Base-by-base conservation (phyloP, 78 protist species). In the Dictyostelium firmibasis region DNA sequence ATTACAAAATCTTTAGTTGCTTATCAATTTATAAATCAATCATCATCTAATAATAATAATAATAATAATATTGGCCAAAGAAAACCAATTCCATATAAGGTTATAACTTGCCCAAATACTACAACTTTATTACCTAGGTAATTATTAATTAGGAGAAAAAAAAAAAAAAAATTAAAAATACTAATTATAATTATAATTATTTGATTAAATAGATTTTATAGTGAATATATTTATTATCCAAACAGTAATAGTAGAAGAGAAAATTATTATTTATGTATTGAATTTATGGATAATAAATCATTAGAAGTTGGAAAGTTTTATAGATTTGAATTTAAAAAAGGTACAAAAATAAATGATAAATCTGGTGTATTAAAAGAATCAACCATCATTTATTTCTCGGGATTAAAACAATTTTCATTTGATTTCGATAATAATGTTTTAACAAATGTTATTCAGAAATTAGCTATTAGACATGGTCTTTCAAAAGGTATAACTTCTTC, bases 361-460 rank as follows among this genome's bases (percentile, higher is more conserved):
- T 8, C 70, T 57, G 93, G 93, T 33, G 79, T 84, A 78, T 29
- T 78, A 25, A 11, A 75, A 3, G 60, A 76, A 78, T 36, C 36
- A 20, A 35, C 81, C 3, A 20, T 18, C 14, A 25, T 78, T 35
- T 27, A 47, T 62, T 53, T 87, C 9, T 23, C 83, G 16, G 93
- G 93, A 25, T 36, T 87, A 57, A 76, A 43, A 5, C 81, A 43
- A 87, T 78, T 78, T 64, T 29, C 47, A 41, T 87, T 78, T 47
- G 57, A 38, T n/a, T 78, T 87, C 9, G 1, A 1, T 18, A 57
- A 62, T 29, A 70, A 82, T 8, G 33, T 29, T 7, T 50, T 20
- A 8, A 27, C 43, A 16, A 50, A 60, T 74, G 35, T 43, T 9
- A 85, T 47, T 74, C 50, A 62, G 29, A 85, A 81, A 75, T 35